Evolutionary conservation across 441 rosid genomes (phyloP), one percentile per base, ranked within the genome.

Genomic region (Macaranga tanarius): DNA sequence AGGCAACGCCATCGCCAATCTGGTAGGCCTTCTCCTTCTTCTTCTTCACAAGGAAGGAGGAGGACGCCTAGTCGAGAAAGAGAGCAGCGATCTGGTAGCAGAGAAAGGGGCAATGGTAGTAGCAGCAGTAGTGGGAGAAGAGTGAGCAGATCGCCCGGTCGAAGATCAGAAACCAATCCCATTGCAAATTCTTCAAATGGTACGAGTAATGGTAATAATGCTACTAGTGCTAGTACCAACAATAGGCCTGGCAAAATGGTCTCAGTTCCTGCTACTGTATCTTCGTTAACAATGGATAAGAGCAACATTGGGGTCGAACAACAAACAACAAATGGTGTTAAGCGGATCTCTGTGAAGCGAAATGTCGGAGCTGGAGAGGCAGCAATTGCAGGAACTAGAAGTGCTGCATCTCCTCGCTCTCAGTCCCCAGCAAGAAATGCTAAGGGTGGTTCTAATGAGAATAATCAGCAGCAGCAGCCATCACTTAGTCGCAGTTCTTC

Each of bases 1-100:
- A 78, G 84, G 62, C 83, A 74, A 0, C 80, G 89, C 34, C 81
- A 80, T 59, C 85, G 90, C 20, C 86, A 82, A 16, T 82, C 91
- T 0, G 80, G 82, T 15, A 75, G 83, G 60, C 77, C 62, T 45
- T 75, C 80, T 38, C 69, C 79, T 38, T 73, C 86, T 38, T 73
- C 86, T 68, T 81, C 86, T 47, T 69, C 86, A 2, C 86, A 89
- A 48, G 84, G 90, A 65, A 83, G 99, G 83, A 85, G 95, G 76
- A 81, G 97, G 80, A 92, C 97, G 7, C 97, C 97, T 0, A 94
- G 95, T 62, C 86, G 96, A 77, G 99, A 95, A 74, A 81, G 97
- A 62, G 99, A 94, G 0, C 90, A 84, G 75, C 81, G 92, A 4
- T 86, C 97, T 2, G 86, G 86, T 0, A 89, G 97, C 73, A 82